Evolutionary conservation across 108 stramenopile species (phyloP), one percentile per base, ranked within the genome.

Genomic region (Fragilariopsis cylindrus): DNA sequence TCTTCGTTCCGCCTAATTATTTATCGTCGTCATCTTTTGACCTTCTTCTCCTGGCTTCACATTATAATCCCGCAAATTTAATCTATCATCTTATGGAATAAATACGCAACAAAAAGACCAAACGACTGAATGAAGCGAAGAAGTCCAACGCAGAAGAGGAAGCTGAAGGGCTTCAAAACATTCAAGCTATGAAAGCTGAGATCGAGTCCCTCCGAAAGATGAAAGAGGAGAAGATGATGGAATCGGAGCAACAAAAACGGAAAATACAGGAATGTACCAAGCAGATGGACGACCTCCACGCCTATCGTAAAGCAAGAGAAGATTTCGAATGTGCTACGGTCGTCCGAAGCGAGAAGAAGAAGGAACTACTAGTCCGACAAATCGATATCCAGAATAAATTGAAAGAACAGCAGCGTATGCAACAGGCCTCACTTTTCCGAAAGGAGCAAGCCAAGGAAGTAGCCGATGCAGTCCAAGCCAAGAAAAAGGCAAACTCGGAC

Each of bases 181-280:
- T 41, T 11, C 30, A 63, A 47, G 42, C 62, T 5, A 12, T 12
- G 7, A 41, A 9, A 44, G 62, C 42, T 40, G 43, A 63, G 16
- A 9, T 47, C 0, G 15, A 43, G 42, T 11, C n/a, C 19, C 42
- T 63, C 46, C 7, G 8, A 9, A 63, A 63, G 40, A 44, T 45
- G 45, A 63, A 63, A 15, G 62, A 63, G 43, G 62, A 63, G 62
- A 63, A 43, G 43, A 63, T 63, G 62, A 42, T 63, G 5, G 0
- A 63, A 11, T 6, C 46, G 43, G 62, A 63, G 39, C 5, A n/a
- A 12, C 6, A 63, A 43, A 63, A 44, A 45, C 42, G 62, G 11
- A 63, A 45, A 2, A 41, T 41, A 42, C 13, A 63, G 15, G 45
- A 63, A 45, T 8, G 16, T 3, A 45, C 62, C 13, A 63, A 63